Conservation (phyloP, 164 flowering plant genomes). For the Nymphaea thermarum region DNA sequence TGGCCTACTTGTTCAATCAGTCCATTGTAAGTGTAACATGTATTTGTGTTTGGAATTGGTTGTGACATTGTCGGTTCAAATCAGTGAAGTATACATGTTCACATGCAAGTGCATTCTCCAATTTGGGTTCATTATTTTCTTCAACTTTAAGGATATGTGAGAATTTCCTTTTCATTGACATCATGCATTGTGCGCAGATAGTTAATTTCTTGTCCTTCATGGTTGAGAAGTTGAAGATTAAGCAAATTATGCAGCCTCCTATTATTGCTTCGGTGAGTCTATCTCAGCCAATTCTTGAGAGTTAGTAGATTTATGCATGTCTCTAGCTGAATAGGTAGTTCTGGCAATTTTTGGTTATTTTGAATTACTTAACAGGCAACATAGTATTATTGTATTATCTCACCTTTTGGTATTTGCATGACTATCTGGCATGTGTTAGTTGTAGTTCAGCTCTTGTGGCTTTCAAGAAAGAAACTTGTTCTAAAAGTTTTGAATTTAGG, state of each 20-base stretch:
- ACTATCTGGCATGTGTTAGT: not conserved
- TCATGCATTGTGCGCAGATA: constrained; percentile 37
- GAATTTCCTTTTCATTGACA: not conserved
- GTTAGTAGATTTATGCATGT: not conserved
- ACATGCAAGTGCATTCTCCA: too few relatives aligned
- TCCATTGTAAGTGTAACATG: too few relatives aligned
- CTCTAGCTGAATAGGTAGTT: too few relatives aligned
- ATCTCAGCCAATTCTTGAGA: not conserved
- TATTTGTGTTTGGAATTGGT: too few relatives aligned
- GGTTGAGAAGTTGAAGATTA: constrained; percentile 79
- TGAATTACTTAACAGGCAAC: too few relatives aligned
- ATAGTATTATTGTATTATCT: too few relatives aligned
- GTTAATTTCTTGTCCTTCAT: constrained; percentile 25
- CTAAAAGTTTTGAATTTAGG: not conserved
- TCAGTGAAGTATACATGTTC: too few relatives aligned
- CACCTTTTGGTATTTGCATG: too few relatives aligned
- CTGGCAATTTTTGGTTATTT: too few relatives aligned
- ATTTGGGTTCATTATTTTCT: too few relatives aligned
- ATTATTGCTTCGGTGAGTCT: constrained; percentile 92
- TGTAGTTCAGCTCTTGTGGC: not conserved
- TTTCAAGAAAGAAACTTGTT: not conserved
- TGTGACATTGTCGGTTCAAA: not conserved
- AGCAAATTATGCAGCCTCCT: constrained; percentile 90
- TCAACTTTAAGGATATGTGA: not conserved
- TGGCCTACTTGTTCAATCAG: too few relatives aligned